Conservation (phyloP, 306 rosid genomes). For the Amphicarpaea edgeworthii region DNA sequence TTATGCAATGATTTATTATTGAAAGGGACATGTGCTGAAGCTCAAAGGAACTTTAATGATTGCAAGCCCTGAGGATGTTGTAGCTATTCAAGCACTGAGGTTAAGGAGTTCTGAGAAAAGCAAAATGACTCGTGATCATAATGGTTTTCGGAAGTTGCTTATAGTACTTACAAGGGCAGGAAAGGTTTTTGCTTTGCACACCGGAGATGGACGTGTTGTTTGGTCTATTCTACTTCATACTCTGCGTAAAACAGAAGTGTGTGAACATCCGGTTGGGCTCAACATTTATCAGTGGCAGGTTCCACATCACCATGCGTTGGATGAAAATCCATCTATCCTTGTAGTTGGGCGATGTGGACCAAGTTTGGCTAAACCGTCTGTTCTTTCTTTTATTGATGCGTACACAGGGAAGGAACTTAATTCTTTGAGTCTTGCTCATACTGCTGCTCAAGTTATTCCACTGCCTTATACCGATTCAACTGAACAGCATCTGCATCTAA, state of each 20-base stretch:
- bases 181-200: conserved; percentile 95
- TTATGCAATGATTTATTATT: conserved; percentile 49
- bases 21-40: conserved; percentile 89
- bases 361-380: conserved; percentile 65
- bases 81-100: conserved; percentile 84
- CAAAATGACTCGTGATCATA: conserved; percentile 98
- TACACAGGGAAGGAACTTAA: conserved; percentile 78
- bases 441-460: conserved; percentile 80
- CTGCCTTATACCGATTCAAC: conserved; percentile 86
- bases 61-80: conserved; percentile 88
- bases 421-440: conserved; percentile 62
- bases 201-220: conserved; percentile 89
- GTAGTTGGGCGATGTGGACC: conserved; percentile 82
- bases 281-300: conserved; percentile 96
- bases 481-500: conserved; percentile 88
- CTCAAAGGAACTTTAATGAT: conserved; percentile 98
- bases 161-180: conserved; percentile 91
- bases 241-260: conserved; percentile 72
- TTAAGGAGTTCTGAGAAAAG: conserved; percentile 90
- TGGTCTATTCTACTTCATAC: conserved; percentile 81
- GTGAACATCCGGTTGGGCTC: conserved; percentile 74
- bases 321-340: conserved; percentile 90
- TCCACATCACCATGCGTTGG: conserved; percentile 96
- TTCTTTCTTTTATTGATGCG: conserved; percentile 86
- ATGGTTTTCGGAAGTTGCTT: conserved; percentile 94